A percentile compares a stretch with the other conserved stretches of the same genome.
phyloP scores from a whole-genome alignment of 164 flowering plant species.

The Aristolochia contorta region DNA sequence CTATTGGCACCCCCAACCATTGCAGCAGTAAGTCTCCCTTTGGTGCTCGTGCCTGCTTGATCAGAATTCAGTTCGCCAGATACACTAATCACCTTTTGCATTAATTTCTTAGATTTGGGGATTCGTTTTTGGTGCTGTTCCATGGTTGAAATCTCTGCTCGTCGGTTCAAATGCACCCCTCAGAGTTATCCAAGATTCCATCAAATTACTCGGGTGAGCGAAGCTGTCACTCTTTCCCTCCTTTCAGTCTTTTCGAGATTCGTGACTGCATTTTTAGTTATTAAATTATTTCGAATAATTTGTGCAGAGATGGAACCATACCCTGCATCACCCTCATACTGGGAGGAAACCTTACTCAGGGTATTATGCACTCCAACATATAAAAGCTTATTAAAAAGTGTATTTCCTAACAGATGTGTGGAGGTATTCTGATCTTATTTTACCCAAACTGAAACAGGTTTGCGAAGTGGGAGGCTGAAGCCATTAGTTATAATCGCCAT shows the following conservation, averaged over 20 bases:
- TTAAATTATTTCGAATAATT: background rate
- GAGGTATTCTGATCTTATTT: too few species aligned
- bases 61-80: background rate
- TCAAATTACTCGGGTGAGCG: constrained; percentile 71
- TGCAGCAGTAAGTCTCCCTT: constrained; percentile 49
- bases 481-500: constrained; percentile 33
- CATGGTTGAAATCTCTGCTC: constrained; percentile 58
- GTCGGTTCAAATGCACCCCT: constrained; percentile 79
- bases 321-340: constrained; percentile 88
- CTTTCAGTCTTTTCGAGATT: too few species aligned
- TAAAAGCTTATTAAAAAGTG: background rate
- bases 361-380: constrained; percentile 18
- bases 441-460: constrained; percentile 23
- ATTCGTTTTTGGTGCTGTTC: constrained; percentile 53
- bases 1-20: constrained; percentile 79
- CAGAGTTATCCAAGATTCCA: constrained; percentile 62
- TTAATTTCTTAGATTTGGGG: constrained; percentile 38
- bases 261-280: background rate
- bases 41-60: too few species aligned
- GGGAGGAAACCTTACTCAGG: constrained; percentile 88
- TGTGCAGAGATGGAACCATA: constrained; percentile 70
- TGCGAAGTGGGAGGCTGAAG: constrained; percentile 34
- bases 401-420: background rate
- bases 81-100: background rate
- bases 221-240: too few species aligned